phyloP scores from a whole-genome alignment of 129 eudicot species.

The Logfia minima region DNA sequence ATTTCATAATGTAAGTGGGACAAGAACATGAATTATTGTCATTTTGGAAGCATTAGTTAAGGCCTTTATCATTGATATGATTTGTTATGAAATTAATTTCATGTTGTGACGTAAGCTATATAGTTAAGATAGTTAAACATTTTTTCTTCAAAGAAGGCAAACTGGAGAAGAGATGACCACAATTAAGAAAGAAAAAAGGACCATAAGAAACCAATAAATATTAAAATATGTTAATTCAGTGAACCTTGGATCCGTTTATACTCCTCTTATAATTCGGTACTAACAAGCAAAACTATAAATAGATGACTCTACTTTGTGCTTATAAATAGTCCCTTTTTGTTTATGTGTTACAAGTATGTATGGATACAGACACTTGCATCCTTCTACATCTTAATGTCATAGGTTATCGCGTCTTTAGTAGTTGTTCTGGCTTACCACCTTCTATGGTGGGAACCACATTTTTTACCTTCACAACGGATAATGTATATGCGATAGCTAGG shows the following conservation, averaged over 20 bases:
- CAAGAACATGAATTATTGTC: slow-evolving; percentile 1
- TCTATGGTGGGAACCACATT: not conserved
- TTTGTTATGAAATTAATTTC: not conserved
- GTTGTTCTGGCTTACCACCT: slow-evolving; percentile 13
- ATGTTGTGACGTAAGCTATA: not conserved
- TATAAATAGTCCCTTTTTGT: slow-evolving; percentile 3
- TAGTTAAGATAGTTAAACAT: not conserved
- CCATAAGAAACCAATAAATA: not conserved
- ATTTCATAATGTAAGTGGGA: not conserved
- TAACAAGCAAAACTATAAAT: not conserved
- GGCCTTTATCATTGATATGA: not conserved
- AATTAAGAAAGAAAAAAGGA: not conserved
- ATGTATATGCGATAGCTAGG: not conserved
- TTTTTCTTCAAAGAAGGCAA: not conserved
- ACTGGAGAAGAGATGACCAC: not conserved
- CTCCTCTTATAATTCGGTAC: not conserved
- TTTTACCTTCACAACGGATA: not conserved
- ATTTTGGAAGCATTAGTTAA: not conserved
- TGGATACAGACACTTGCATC: slow-evolving; percentile 16
- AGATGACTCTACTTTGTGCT: slow-evolving; percentile 1
- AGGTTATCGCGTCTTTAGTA: not conserved
- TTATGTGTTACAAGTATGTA: slow-evolving; percentile 13
- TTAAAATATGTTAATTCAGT: not conserved
- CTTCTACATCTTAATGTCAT: not conserved
- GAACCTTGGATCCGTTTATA: not conserved